Base-by-base conservation (phyloP, 139 green algal genomes). In the Trebouxia sp. region DNA sequence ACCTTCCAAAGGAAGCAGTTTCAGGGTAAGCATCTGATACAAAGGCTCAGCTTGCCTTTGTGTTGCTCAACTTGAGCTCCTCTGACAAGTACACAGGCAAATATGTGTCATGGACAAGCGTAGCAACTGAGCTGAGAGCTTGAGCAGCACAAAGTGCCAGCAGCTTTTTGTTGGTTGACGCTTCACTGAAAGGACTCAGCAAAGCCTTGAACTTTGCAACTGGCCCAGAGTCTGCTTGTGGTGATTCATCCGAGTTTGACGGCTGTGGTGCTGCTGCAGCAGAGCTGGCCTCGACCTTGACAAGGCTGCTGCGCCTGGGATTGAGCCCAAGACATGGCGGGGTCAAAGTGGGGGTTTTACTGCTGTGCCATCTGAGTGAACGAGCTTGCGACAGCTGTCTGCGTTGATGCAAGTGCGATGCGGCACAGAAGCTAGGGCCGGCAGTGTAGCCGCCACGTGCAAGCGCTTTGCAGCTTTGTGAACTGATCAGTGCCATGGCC, bases 41-140 rank as follows among this genome's bases (percentile, higher is more conserved):
- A n/a, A n/a, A n/a, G n/a, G n/a, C n/a, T n/a, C 30, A 22, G 56
- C 72, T 35, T 65, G 45, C 76, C 76, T 76, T 74, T 62, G 55
- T 70, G 38, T 78, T 83, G 67, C 62, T 83, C 28, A 83, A 37
- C 20, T 75, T 83, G 30, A 96, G 88, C 55, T 92, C 92, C n/a
- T 96, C 92, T 28, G 88, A 88, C 80, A 96, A 85, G 84, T 96
- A 97, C 47, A 97, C 80, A 17, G 94, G 94, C 17, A 97, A 83
- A 86, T 95, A 96, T 24, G 91, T 94, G 86, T 97, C 94, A 78
- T 97, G 93, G 38, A 97, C 94, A 55, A 97, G 84, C 4, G 94
- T 97, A 47, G 94, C 91, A 0, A 96, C 83, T 32, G 89, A 94
- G 83, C 89, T 96, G 66, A 97, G 88, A 76, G 91, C 90, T 56